Percentiles rank a stretch among this genome's conserved stretches.
phyloP scores from a whole-genome alignment of 2,329 filamentous ascomycete species.

The Cercospora brassicicola region DNA sequence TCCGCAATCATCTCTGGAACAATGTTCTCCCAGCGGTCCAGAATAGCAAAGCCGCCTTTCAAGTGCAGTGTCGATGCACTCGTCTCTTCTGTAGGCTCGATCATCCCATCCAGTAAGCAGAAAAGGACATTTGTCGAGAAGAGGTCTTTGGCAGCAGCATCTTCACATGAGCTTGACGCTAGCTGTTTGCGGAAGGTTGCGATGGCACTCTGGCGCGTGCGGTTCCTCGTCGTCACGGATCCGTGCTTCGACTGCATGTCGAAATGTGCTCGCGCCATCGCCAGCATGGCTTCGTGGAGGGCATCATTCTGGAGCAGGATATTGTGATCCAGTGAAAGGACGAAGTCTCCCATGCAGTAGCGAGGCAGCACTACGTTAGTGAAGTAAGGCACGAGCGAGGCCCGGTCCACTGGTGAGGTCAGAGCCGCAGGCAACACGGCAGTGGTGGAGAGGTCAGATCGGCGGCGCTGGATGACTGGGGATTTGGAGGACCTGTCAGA shows the following conservation, averaged over 20 bases:
- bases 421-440: constrained; percentile 3
- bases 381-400: constrained; percentile 19
- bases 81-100: constrained; percentile 17
- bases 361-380: constrained; percentile 20
- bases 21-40: constrained; percentile 21
- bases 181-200: constrained; percentile 18
- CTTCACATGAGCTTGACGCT: constrained; percentile 4
- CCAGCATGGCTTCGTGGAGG: constrained; percentile 18
- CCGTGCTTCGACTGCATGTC: constrained; percentile 17
- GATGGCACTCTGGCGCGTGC: constrained; percentile 20
- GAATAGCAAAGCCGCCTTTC: constrained; percentile 24
- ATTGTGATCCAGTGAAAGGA: constrained; percentile 14
- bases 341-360: constrained; percentile 19
- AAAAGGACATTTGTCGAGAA: constrained; percentile 21
- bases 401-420: constrained; percentile 11
- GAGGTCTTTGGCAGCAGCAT: constrained; percentile 14
- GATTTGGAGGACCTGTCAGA: not conserved
- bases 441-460: not conserved
- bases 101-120: constrained; percentile 24
- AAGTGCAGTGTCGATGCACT: constrained; percentile 21
- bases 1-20: constrained; percentile 14
- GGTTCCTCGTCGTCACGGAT: constrained; percentile 13
- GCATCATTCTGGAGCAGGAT: constrained; percentile 14
- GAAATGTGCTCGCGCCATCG: constrained; percentile 22
- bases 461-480: not conserved